Evolutionary conservation across 345 rosid genomes (phyloP).

Genomic region (Populus pruinosa): DNA sequence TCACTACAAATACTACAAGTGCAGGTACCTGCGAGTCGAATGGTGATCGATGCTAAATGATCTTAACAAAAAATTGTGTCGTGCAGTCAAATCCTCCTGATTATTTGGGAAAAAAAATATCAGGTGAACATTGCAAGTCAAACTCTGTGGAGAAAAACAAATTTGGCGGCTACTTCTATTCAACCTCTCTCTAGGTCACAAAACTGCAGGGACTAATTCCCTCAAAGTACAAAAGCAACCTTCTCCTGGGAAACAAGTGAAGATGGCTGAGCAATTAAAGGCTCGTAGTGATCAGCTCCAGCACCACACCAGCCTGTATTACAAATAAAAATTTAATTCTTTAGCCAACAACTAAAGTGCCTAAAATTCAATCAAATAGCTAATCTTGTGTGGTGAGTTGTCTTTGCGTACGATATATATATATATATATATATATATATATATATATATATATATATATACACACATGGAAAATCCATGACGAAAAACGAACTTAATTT

Average conservation of each 20-base stretch:
- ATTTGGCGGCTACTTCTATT: neutral
- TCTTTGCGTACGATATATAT: neutral
- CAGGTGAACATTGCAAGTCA: neutral
- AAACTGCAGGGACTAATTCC: constrained; percentile 36
- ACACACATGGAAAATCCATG: neutral
- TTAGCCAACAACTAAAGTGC: neutral
- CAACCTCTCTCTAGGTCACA: constrained; percentile 27
- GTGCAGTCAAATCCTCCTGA: constrained; percentile 22
- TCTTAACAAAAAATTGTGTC: constrained; percentile 15
- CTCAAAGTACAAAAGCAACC: constrained; percentile 75
- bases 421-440: too few relatives aligned
- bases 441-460: too few relatives aligned
- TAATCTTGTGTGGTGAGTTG: neutral
- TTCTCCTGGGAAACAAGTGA: constrained; percentile 75
- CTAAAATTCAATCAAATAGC: neutral
- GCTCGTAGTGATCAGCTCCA: constrained; percentile 98
- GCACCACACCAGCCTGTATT: constrained; percentile 92
- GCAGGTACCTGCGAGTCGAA: constrained; percentile 28
- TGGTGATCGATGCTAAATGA: constrained; percentile 20
- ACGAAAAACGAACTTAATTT: neutral
- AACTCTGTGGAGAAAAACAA: neutral
- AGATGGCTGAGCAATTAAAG: constrained; percentile 70
- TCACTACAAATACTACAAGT: constrained; percentile 17
- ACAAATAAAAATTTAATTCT: neutral
- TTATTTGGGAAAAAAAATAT: neutral